These are phyloP conservation scores for Oligophagozyma castellii DNA, from an alignment of 1,139 yeast genomes.

Conservation along the genomic window DNA sequence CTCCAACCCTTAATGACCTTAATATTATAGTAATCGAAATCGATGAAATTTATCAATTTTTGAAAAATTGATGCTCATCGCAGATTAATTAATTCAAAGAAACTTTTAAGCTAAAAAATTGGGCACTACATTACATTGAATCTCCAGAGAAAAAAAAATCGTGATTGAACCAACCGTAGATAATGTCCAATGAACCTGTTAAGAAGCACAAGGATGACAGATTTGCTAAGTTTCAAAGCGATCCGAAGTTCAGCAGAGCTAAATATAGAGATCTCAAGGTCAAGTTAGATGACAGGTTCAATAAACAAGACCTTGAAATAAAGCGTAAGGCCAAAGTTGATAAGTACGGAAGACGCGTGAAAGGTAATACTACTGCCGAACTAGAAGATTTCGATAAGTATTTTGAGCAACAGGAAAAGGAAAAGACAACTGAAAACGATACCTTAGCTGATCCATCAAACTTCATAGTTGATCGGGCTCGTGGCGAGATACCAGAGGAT, in stretches of 20 bases:
- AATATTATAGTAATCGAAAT: too few species aligned
- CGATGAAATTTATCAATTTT: too few species aligned
- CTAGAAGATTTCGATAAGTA: constrained; percentile 47
- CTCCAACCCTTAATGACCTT: too few species aligned
- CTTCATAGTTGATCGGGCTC: constrained; percentile 48
- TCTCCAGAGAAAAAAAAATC: too few species aligned
- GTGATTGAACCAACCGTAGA: too few species aligned
- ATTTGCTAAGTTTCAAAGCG: constrained; percentile 66
- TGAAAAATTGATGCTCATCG: too few species aligned
- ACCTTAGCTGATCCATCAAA: constrained; percentile 11
- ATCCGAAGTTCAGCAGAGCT: constrained; percentile 78
- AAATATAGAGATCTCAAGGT: constrained; percentile 58
- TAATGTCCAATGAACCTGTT: too few species aligned
- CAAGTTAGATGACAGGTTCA: constrained; percentile 77
- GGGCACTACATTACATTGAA: too few species aligned
- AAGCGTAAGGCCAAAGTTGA: constrained; percentile 57
- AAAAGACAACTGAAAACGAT: constrained; percentile 17
- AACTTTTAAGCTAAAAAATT: too few species aligned
- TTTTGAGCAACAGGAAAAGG: constrained; percentile 29
- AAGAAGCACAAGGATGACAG: constrained; percentile 75
- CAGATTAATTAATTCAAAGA: too few species aligned
- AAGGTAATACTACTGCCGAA: constrained; percentile 30
- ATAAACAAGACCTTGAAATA: constrained; percentile 47
- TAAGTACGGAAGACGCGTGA: constrained; percentile 69
- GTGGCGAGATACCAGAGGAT: constrained; percentile 44